Conservation (phyloP, 495 filamentous ascomycete species). For the Penicillium odoratum region DNA sequence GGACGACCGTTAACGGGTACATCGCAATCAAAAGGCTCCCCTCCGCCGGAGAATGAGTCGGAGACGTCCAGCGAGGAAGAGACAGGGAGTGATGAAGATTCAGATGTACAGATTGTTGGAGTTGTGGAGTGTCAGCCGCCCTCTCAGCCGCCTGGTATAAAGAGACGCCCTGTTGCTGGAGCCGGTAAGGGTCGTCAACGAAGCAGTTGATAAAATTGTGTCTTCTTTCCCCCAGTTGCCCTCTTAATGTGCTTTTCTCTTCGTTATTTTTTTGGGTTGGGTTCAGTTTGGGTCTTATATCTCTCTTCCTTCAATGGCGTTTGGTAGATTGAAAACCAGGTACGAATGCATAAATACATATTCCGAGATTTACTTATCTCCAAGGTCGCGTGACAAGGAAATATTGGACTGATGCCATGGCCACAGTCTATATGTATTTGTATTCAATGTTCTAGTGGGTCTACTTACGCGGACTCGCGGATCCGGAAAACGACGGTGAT, state of each 20-base stretch:
- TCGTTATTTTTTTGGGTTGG: neutral
- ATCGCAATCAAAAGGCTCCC: slow-evolving; percentile 17
- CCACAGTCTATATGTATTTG: neutral
- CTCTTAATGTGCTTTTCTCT: neutral
- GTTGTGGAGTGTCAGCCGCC: slow-evolving; percentile 29
- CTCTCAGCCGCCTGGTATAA: slow-evolving; percentile 13
- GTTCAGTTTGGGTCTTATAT: neutral
- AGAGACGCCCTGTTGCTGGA: slow-evolving; percentile 23
- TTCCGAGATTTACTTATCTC: neutral
- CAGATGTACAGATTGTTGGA: slow-evolving; percentile 36
- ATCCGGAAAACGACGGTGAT: neutral
- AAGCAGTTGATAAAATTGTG: slow-evolving; percentile 19
- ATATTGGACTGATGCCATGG: neutral
- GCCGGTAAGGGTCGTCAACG: slow-evolving; percentile 25
- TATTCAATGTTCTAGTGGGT: slow-evolving; percentile 1
- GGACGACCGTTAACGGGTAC: slow-evolving; percentile 9
- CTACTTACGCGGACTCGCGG: slow-evolving; percentile 3
- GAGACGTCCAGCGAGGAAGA: slow-evolving; percentile 25
- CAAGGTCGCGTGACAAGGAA: neutral
- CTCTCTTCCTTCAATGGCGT: neutral
- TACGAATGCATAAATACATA: slow-evolving; percentile 7
- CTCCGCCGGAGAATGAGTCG: slow-evolving; percentile 20
- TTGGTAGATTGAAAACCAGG: slow-evolving; percentile 7
- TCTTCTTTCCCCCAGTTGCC: neutral
- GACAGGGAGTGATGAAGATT: slow-evolving; percentile 32